Evolutionary conservation across 257 asterid species (phyloP), one percentile per base, ranked within the genome.

Genomic region (Ophiorrhiza pumila): DNA sequence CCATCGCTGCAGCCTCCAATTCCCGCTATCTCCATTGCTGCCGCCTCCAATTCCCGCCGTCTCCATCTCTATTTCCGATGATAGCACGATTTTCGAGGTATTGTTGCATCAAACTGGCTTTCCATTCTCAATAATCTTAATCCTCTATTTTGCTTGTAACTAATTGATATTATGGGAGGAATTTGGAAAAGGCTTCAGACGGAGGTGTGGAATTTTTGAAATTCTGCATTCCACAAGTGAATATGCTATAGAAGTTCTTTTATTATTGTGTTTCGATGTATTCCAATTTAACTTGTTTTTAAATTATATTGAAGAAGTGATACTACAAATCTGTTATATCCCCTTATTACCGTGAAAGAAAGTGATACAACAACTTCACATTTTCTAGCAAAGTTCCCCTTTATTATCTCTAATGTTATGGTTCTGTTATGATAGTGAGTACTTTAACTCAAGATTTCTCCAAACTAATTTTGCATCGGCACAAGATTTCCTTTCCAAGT

Each of bases 271-370:
- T 66, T 41, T 43, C 25, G 8, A 25, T 49, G 74, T 55, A 43
- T 45, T 68, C 27, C 49, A 14, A 45, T 58, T 49, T 46, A 47
- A 74, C 39, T 57, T 75, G 53, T 57, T 57, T 20, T 60, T 67
- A 46, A 32, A 55, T 42, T 69, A 47, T 43, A 37, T 57, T 43
- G 15, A 68, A 68, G 58, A 75, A 53, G 34, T 57, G 43, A 8
- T 43, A 67, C 31, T 68, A 7, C 25, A 39, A 39, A 23, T 55
- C 2, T 15, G 10, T 39, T 5, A 29, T 27, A 10, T 32, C 20
- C 11, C 55, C 35, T 32, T 17, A 23, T 59, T 31, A 0, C 4
- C 31, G 12, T 59, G 13, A 29, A 39, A 35, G 6, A 20, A 9
- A 23, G 4, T 2, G 34, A 64, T 64, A 3, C 12, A n/a, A 63